phyloP scores from a whole-genome alignment of 2,329 filamentous ascomycete species.

The Hyphodiscus sp. region DNA sequence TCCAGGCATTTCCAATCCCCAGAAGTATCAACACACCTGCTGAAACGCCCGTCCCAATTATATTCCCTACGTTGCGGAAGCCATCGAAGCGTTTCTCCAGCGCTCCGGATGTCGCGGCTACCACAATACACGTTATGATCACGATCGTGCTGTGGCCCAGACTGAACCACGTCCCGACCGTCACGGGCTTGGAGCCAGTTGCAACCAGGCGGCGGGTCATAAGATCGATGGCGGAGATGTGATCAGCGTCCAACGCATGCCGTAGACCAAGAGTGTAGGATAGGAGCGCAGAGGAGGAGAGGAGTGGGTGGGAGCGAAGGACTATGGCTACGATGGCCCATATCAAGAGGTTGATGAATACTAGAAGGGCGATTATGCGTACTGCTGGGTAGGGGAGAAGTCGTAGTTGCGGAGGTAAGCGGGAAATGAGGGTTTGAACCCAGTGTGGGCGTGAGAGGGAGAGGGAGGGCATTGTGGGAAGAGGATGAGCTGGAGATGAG shows the following conservation, averaged over 20 bases:
- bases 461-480: background rate
- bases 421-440: constrained; percentile 5
- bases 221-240: constrained; percentile 81
- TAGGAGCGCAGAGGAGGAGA: constrained; percentile 75
- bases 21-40: constrained; percentile 77
- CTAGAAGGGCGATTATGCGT: constrained; percentile 43
- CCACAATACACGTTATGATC: constrained; percentile 80
- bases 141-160: constrained; percentile 93
- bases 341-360: constrained; percentile 45
- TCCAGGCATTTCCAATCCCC: constrained; percentile 78
- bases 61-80: constrained; percentile 75
- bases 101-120: constrained; percentile 83
- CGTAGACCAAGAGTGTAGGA: constrained; percentile 85
- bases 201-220: constrained; percentile 89
- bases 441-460: constrained; percentile 9
- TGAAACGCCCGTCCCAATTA: constrained; percentile 83
- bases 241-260: constrained; percentile 71
- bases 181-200: constrained; percentile 76
- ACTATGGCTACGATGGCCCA: constrained; percentile 50
- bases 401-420: constrained; percentile 16
- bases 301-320: constrained; percentile 45
- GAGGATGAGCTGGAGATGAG: background rate
- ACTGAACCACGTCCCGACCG: constrained; percentile 91
- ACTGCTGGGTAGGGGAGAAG: constrained; percentile 20
- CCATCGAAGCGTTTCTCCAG: constrained; percentile 73